Percentiles rank a stretch among this genome's conserved stretches.
These are phyloP conservation scores for Begonia loranthoides DNA, from an alignment of 306 rosid species.

Conservation along the genomic window DNA sequence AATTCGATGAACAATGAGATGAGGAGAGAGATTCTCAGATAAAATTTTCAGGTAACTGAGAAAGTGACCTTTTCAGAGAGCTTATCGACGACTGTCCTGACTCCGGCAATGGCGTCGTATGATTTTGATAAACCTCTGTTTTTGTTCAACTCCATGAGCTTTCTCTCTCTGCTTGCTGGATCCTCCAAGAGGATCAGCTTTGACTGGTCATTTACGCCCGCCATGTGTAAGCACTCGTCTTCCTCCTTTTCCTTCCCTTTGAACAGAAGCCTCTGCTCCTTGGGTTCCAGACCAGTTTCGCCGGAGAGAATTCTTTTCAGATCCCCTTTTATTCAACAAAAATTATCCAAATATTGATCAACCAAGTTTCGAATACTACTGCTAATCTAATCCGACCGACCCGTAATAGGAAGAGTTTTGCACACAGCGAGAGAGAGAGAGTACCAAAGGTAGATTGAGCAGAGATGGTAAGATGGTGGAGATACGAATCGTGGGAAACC, in stretches of 20 bases:
- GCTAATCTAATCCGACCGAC: too few species aligned
- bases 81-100: conserved; percentile 39
- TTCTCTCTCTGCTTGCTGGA: conserved; percentile 62
- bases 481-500: neutral
- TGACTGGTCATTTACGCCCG: conserved; percentile 51
- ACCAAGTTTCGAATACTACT: too few species aligned
- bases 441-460: neutral
- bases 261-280: conserved; percentile 47
- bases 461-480: neutral
- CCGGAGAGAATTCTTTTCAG: conserved; percentile 35
- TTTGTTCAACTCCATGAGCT: conserved; percentile 35
- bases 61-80: conserved; percentile 43
- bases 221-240: conserved; percentile 50
- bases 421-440: neutral
- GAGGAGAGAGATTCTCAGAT: too few species aligned
- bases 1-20: neutral
- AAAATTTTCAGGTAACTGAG: too few species aligned
- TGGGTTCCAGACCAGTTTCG: conserved; percentile 46
- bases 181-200: conserved; percentile 54
- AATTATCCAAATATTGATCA: conserved; percentile 4
- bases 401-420: too few species aligned
- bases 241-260: conserved; percentile 66
- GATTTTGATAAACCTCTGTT: conserved; percentile 25
- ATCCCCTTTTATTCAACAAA: conserved; percentile 36
- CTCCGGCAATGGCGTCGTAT: conserved; percentile 28